Base-by-base conservation (phyloP, 1,139 yeast genomes). In the Candida tropicalis region DNA sequence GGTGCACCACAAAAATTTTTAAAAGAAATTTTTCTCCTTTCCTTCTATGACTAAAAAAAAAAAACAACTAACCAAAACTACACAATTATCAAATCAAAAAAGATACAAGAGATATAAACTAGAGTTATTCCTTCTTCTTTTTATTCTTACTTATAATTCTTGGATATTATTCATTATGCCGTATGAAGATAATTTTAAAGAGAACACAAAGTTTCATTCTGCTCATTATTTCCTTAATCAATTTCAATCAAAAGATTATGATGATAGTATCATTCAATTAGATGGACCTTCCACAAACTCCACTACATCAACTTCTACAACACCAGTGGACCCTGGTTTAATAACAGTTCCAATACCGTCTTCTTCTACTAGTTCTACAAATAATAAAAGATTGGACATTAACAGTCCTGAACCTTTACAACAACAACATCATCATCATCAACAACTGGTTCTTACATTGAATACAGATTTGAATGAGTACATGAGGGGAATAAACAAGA, bases 191-290 rank as follows among this genome's bases (percentile, higher is more conserved):
- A 27, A n/a, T 4, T 27, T 37, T 9, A 27, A 37, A 10, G 34
- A 37, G 13, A 20, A 37, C 22, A 37, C 39, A 5, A 37, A 27
- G 15, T 37, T 37, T 24, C 39, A 37, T 13, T 37, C 39, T 13
- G 39, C 32, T 13, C 55, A 59, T 47, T 68, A 64, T 50, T 67
- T 66, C 49, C 54, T 66, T 35, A 60, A 53, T 41, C 63, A 53
- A 39, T 65, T 66, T 59, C 66, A 62, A 41, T 51, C 61, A n/a
- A 43, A 56, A 12, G 59, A 51, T 38, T 62, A 50, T 45, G 48
- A 50, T 39, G 58, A 57, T 44, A 49, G 51, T 39, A 51, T 49
- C 31, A 49, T 61, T 23, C 43, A 44, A 12, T 26, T 58, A 16
- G 48, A 46, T 32, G 33, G 42, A 20, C 7, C 41, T 9, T 20